Percentiles rank a stretch among this genome's conserved stretches.
Conservation (phyloP, 805 yeast species). For the Teunomyces barrocoloradensis region DNA sequence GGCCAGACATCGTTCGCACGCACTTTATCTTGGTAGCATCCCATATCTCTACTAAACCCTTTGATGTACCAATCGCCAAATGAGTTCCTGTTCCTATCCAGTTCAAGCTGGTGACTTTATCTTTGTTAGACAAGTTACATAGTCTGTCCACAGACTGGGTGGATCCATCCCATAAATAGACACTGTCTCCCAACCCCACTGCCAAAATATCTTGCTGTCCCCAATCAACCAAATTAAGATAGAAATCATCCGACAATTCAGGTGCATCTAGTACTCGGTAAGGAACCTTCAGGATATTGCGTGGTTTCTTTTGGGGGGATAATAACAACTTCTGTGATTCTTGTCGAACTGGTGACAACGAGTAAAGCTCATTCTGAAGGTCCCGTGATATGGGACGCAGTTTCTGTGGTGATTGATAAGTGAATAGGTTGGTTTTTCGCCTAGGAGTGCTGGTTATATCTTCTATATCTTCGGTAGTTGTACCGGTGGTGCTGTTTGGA, state of each 20-base stretch:
- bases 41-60: conserved; percentile 92
- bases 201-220: conserved; percentile 85
- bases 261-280: conserved; percentile 95
- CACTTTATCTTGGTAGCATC: conserved; percentile 82
- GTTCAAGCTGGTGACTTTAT: conserved; percentile 74
- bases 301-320: conserved; percentile 76
- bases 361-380: conserved; percentile 70
- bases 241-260: conserved; percentile 89
- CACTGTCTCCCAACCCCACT: conserved; percentile 85
- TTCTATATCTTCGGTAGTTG: conserved; percentile 2
- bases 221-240: conserved; percentile 92
- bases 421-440: conserved; percentile 58
- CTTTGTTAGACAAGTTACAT: conserved; percentile 64
- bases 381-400: conserved; percentile 61
- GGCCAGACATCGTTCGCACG: conserved; percentile 91
- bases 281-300: conserved; percentile 83
- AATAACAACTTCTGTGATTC: conserved; percentile 79
- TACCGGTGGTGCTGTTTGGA: conserved; percentile 3
- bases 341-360: conserved; percentile 82
- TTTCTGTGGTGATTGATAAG: conserved; percentile 71
- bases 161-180: conserved; percentile 86
- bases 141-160: conserved; percentile 80
- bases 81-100: conserved; percentile 97
- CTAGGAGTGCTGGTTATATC: conserved; percentile 36
- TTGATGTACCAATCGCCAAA: conserved; percentile 84